These are phyloP conservation scores for Closterium sp. DNA, from an alignment of 139 green algal genomes.

Conservation along the genomic window DNA sequence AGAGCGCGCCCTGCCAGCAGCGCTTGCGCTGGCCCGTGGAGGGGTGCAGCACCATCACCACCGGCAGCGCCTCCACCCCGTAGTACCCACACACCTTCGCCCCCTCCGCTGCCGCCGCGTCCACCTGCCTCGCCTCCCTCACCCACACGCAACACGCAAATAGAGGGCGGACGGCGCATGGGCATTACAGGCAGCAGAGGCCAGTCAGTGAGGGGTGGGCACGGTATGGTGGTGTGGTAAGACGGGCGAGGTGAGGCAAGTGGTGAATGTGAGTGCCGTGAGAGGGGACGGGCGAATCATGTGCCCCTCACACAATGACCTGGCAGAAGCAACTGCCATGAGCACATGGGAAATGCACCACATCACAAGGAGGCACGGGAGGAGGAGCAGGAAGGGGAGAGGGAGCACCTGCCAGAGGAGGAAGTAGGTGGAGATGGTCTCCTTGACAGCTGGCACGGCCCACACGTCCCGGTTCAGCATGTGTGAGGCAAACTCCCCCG, in stretches of 20 bases:
- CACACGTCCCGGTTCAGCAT: constrained; percentile 81
- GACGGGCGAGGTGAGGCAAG: not conserved
- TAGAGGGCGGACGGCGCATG: no score
- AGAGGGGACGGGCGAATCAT: not conserved
- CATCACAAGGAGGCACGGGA: no score
- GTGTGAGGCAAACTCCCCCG: constrained; percentile 76
- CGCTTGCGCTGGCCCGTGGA: constrained; percentile 74
- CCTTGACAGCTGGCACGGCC: constrained; percentile 64
- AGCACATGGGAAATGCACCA: not conserved
- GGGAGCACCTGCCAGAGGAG: constrained; percentile 73
- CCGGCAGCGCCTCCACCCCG: constrained; percentile 59
- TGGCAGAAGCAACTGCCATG: not conserved
- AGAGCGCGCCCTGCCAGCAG: constrained; percentile 67
- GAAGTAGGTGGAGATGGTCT: constrained; percentile 70
- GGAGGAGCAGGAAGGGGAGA: no score
- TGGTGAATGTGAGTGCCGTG: not conserved
- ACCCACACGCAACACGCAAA: no score
- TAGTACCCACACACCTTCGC: constrained; percentile 66
- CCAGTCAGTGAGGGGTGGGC: no score
- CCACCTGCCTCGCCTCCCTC: constrained; percentile 12
- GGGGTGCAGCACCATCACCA: constrained; percentile 73
- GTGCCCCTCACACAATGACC: no score
- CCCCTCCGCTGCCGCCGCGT: constrained; percentile 60
- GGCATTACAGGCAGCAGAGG: no score
- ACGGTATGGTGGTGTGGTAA: not conserved